These are phyloP conservation scores for Epichloe uncinata DNA, from an alignment of 2,329 filamentous ascomycete species.

Conservation along the genomic window DNA sequence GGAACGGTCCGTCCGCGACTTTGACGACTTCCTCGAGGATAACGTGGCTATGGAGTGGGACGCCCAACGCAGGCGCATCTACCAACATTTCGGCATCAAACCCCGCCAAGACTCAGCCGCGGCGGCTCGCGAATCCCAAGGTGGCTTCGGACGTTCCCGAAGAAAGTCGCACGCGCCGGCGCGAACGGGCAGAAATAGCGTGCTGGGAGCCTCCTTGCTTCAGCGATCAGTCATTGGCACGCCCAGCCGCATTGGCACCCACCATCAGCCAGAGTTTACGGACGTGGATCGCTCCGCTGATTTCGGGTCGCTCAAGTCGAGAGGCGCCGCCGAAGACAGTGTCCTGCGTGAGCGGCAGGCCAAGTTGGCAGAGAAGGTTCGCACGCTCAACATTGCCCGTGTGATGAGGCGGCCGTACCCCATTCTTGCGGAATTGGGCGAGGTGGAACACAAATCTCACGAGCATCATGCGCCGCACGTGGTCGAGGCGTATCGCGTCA, in stretches of 20 bases:
- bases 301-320: slow-evolving; percentile 28
- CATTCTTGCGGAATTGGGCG: slow-evolving; percentile 61
- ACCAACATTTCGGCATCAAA: slow-evolving; percentile 89
- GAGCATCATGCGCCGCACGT: slow-evolving; percentile 63
- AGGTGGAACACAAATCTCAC: slow-evolving; percentile 56
- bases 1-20: slow-evolving; percentile 77
- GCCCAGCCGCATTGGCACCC: slow-evolving; percentile 50
- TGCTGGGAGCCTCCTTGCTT: slow-evolving; percentile 48
- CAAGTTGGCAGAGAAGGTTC: slow-evolving; percentile 67
- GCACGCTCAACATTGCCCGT: slow-evolving; percentile 62
- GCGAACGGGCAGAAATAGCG: slow-evolving; percentile 34
- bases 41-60: slow-evolving; percentile 96
- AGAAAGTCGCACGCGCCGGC: slow-evolving; percentile 35
- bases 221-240: slow-evolving; percentile 80
- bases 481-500: slow-evolving; percentile 68
- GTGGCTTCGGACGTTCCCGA: slow-evolving; percentile 47
- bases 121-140: slow-evolving; percentile 33
- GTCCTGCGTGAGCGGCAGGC: slow-evolving; percentile 74
- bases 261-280: slow-evolving; percentile 50
- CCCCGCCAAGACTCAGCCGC: slow-evolving; percentile 34
- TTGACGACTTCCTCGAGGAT: slow-evolving; percentile 87
- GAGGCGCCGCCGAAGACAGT: slow-evolving; percentile 50
- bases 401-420: slow-evolving; percentile 55
- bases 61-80: slow-evolving; percentile 80
- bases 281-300: slow-evolving; percentile 51